Percentiles rank a stretch among this genome's conserved stretches.
Conservation (phyloP, 129 eudicot genomes). For the Tanacetum coccineum region DNA sequence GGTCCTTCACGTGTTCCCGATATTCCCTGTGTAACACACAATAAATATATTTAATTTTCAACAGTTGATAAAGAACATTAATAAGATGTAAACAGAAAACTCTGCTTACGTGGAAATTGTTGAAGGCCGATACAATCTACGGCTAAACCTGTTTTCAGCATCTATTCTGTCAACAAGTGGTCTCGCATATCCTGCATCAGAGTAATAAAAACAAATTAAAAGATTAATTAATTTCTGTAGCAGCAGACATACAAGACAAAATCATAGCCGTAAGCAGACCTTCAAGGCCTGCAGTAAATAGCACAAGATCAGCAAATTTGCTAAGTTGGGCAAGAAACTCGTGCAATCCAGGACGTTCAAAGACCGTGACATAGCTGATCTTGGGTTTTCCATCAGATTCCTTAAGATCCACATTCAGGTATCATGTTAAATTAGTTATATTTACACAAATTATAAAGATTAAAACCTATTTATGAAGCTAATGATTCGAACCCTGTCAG, state of each 20-base stretch:
- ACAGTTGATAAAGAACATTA: background rate
- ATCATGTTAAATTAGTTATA: constrained; percentile 16
- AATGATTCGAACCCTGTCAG: constrained; percentile 59
- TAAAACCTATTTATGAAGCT: background rate
- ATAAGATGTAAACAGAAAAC: background rate
- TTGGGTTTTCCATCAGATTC: constrained; percentile 87
- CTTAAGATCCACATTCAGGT: constrained; percentile 33
- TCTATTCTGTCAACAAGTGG: constrained; percentile 98
- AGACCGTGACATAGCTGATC: constrained; percentile 94
- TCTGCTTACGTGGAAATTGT: constrained; percentile 93
- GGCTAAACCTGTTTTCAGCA: constrained; percentile 55
- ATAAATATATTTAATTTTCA: background rate
- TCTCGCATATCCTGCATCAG: constrained; percentile 83
- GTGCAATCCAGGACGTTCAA: constrained; percentile 96
- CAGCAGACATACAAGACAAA: constrained; percentile 11
- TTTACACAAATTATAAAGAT: background rate
- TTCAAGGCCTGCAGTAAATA: constrained; percentile 99
- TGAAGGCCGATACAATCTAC: constrained; percentile 87
- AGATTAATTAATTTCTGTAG: constrained; percentile 16
- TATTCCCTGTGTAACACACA: constrained; percentile 57
- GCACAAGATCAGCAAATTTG: constrained; percentile 87
- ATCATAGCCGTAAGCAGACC: constrained; percentile 39
- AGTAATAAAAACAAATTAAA: constrained; percentile 18
- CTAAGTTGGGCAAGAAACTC: constrained; percentile 78
- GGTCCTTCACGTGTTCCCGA: constrained; percentile 95